phyloP scores from a whole-genome alignment of 805 yeast species.

The Candida nitratophila region DNA sequence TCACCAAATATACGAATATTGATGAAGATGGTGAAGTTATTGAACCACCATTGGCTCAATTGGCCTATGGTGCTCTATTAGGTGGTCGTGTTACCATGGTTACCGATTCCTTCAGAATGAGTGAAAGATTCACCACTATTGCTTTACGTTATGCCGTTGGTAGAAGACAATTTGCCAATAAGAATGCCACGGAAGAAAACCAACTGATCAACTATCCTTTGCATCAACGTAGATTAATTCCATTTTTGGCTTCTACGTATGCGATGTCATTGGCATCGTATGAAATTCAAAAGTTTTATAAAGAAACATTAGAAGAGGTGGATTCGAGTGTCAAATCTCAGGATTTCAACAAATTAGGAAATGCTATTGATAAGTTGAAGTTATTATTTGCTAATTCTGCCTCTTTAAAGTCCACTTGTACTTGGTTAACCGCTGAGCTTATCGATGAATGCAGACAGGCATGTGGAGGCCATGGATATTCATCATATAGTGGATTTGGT shows the following conservation, averaged over 20 bases:
- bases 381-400: conserved; percentile 80
- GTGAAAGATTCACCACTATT: conserved; percentile 73
- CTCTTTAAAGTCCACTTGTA: conserved; percentile 79
- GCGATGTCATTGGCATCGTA: conserved; percentile 68
- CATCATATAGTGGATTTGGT: conserved; percentile 87
- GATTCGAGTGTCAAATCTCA: conserved; percentile 46
- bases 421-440: conserved; percentile 76
- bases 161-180: conserved; percentile 71
- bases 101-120: conserved; percentile 71
- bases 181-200: conserved; percentile 45
- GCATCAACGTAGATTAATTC: conserved; percentile 83
- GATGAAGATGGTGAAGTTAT: conserved; percentile 60
- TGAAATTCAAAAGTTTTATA: conserved; percentile 48
- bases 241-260: conserved; percentile 75
- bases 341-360: conserved; percentile 35
- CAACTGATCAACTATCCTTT: conserved; percentile 81
- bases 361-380: conserved; percentile 57
- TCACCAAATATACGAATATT: conserved; percentile 72
- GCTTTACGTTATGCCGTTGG: conserved; percentile 87
- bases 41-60: conserved; percentile 80
- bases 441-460: conserved; percentile 90
- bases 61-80: conserved; percentile 80
- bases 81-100: conserved; percentile 92
- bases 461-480: conserved; percentile 96
- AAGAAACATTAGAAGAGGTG: conserved; percentile 42